Evolutionary conservation across 768 basidiomycete species (phyloP).

Genomic region (Lepiota brunneoincarnata): DNA sequence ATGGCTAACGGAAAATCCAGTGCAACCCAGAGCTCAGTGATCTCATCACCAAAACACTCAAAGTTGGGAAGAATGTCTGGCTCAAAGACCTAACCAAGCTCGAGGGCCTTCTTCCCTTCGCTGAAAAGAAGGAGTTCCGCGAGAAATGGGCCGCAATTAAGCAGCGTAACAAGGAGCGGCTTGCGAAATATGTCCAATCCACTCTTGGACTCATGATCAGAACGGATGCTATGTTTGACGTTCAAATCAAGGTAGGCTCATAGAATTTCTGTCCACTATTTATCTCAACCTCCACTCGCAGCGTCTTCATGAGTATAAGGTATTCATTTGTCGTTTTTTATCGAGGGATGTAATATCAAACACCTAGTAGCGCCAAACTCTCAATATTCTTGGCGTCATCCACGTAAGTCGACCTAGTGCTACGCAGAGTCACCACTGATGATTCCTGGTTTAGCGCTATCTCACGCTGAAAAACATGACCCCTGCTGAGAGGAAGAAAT

Average conservation of each 20-base stretch:
- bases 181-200: constrained; percentile 71
- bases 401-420: constrained; percentile 49
- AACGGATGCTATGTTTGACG: constrained; percentile 81
- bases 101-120: constrained; percentile 68
- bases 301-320: constrained; percentile 93
- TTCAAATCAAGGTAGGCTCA: constrained; percentile 74
- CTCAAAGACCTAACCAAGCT: constrained; percentile 81
- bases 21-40: constrained; percentile 88
- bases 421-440: background rate
- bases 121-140: constrained; percentile 74
- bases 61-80: constrained; percentile 75
- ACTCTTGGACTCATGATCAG: constrained; percentile 72
- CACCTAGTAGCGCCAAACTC: constrained; percentile 69
- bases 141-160: constrained; percentile 83
- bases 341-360: background rate
- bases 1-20: constrained; percentile 26
- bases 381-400: constrained; percentile 91
- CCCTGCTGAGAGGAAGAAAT: constrained; percentile 76
- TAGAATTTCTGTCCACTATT: background rate
- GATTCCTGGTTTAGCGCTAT: constrained; percentile 58
- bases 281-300: constrained; percentile 26
- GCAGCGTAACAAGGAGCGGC: constrained; percentile 85
- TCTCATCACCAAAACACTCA: constrained; percentile 82
- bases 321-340: constrained; percentile 18
- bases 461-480: constrained; percentile 76